Percentiles rank a stretch among this genome's conserved stretches.
phyloP scores from a whole-genome alignment of 345 rosid species.

The Eucalyptus pauciflora region DNA sequence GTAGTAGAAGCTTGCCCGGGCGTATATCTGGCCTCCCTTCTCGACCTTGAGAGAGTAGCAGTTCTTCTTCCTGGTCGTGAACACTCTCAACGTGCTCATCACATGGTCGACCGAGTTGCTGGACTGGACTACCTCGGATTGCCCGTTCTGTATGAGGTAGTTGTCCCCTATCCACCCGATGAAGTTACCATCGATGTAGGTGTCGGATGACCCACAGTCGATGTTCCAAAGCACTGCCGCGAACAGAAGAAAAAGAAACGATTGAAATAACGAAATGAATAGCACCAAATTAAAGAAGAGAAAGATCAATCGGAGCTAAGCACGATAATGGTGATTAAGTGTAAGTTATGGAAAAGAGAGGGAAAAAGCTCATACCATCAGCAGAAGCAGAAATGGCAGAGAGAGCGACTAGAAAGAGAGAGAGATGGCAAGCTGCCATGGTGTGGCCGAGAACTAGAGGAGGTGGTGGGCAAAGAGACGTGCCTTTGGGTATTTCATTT shows the following conservation, averaged over 20 bases:
- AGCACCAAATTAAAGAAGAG: background rate
- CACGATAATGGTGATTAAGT: background rate
- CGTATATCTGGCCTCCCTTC: constrained; percentile 6
- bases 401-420: background rate
- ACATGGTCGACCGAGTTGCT: background rate
- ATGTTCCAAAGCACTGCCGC: constrained; percentile 6
- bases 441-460: background rate
- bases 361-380: background rate
- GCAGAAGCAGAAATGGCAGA: constrained; percentile 1
- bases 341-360: background rate
- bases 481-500: background rate
- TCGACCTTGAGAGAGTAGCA: constrained; percentile 9
- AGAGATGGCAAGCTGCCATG: background rate
- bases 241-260: background rate
- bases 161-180: constrained; percentile 15
- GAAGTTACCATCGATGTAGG: background rate
- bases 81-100: constrained; percentile 17
- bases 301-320: background rate
- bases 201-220: constrained; percentile 15
- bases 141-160: constrained; percentile 4
- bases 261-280: background rate
- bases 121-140: background rate
- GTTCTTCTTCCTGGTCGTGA: constrained; percentile 12
- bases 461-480: background rate
- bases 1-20: constrained; percentile 22